These are phyloP conservation scores for Rhizopus stolonifer DNA, from an alignment of 371 early-diverging fungal genomes.

Conservation along the genomic window DNA sequence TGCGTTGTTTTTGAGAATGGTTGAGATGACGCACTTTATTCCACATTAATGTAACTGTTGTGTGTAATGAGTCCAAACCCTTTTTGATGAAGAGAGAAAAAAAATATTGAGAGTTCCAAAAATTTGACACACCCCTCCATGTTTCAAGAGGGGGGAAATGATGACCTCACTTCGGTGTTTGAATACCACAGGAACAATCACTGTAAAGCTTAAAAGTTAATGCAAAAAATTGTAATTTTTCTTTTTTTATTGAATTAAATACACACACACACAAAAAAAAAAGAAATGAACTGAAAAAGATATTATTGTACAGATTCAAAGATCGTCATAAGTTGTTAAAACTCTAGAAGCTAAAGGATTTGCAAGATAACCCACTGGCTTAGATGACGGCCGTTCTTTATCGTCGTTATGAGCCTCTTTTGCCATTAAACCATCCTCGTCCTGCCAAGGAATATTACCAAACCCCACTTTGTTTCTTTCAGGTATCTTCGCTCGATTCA, in stretches of 20 bases:
- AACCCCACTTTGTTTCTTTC: constrained; percentile 61
- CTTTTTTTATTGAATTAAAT: not conserved
- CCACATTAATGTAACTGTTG: constrained; percentile 18
- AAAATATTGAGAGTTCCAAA: not conserved
- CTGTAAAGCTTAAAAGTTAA: too few species aligned
- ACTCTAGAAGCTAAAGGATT: not conserved
- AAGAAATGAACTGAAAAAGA: not conserved
- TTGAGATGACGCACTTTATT: constrained; percentile 40
- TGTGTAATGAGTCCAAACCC: not conserved
- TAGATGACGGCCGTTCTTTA: constrained; percentile 12
- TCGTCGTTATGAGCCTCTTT: constrained; percentile 28
- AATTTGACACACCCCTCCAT: not conserved
- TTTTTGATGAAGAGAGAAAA: too few species aligned
- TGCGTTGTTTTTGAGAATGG: constrained; percentile 49
- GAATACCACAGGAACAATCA: too few species aligned
- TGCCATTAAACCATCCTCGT: constrained; percentile 48
- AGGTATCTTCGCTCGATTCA: constrained; percentile 63
- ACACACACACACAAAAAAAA: not conserved
- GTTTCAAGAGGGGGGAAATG: not conserved
- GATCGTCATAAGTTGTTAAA: not conserved
- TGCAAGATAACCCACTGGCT: not conserved
- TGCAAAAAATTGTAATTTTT: too few species aligned
- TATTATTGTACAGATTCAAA: not conserved
- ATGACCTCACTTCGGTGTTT: not conserved
- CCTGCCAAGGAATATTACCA: constrained; percentile 62